phyloP scores from a whole-genome alignment of 2,329 filamentous ascomycete species.

The Dryadomyces quercivorus region DNA sequence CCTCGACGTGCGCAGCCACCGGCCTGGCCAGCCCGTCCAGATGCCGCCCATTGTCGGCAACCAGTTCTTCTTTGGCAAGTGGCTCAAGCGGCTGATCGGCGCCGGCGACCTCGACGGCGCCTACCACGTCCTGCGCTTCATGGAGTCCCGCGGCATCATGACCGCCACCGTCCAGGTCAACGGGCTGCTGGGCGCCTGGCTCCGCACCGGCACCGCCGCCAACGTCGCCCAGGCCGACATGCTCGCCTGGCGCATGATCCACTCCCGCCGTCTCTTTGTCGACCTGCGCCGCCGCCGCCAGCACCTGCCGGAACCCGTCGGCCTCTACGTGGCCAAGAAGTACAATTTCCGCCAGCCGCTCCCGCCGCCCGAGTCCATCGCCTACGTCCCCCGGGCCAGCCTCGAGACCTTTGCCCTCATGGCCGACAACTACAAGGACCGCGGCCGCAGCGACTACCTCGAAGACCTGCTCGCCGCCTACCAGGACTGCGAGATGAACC shows the following conservation, averaged over 20 bases:
- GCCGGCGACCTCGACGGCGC: constrained; percentile 60
- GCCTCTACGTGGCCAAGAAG: constrained; percentile 12
- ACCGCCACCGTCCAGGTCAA: constrained; percentile 70
- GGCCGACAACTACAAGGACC: constrained; percentile 57
- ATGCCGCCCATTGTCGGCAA: constrained; percentile 46
- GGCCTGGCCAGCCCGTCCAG: constrained; percentile 16
- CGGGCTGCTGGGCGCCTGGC: constrained; percentile 66
- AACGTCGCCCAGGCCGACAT: constrained; percentile 50
- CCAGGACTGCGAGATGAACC: constrained; percentile 43
- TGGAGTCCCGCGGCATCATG: constrained; percentile 55
- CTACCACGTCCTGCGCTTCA: constrained; percentile 59
- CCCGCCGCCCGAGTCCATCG: constrained; percentile 12
- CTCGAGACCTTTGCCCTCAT: constrained; percentile 70
- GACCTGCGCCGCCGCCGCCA: constrained; percentile 27
- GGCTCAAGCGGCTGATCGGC: constrained; percentile 74
- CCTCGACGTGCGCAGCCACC: constrained; percentile 26
- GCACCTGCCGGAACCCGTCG: constrained; percentile 15
- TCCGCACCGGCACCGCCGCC: constrained; percentile 46
- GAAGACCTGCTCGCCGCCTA: constrained; percentile 51
- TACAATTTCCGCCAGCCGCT: not conserved
- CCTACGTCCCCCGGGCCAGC: constrained; percentile 44
- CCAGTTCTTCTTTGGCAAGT: constrained; percentile 76
- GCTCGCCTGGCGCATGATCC: constrained; percentile 67
- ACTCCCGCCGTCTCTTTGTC: constrained; percentile 53
- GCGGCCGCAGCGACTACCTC: constrained; percentile 44